Evolutionary conservation across 2,329 filamentous ascomycete genomes (phyloP).

Genomic region (Fusarium keratoplasticum): DNA sequence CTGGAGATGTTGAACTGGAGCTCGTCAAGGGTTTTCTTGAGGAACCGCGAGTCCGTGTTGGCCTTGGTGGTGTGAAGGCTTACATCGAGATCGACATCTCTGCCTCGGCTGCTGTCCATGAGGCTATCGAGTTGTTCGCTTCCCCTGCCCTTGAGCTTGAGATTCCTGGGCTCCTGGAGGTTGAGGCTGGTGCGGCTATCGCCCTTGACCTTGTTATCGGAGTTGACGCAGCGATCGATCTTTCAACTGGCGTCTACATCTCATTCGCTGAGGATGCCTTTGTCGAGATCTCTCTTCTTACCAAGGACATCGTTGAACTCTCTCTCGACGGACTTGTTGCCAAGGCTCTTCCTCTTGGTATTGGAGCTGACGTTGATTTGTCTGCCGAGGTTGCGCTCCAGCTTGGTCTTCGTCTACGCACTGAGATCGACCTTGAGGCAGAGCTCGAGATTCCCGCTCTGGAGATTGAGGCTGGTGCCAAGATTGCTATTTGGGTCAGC

Average conservation of each 20-base stretch:
- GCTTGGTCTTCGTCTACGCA: slow-evolving; percentile 63
- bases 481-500: slow-evolving; percentile 62
- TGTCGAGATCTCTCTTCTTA: slow-evolving; percentile 55
- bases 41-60: slow-evolving; percentile 56
- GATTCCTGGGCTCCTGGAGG: slow-evolving; percentile 52
- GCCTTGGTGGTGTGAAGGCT: slow-evolving; percentile 63
- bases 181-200: slow-evolving; percentile 58
- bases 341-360: slow-evolving; percentile 41
- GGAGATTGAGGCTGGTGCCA: slow-evolving; percentile 55
- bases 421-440: slow-evolving; percentile 56
- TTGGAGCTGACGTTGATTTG: slow-evolving; percentile 43
- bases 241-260: slow-evolving; percentile 60
- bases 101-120: slow-evolving; percentile 58
- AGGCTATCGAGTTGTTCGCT: slow-evolving; percentile 63
- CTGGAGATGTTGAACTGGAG: slow-evolving; percentile 59
- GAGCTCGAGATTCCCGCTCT: slow-evolving; percentile 43
- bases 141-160: slow-evolving; percentile 52
- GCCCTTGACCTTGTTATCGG: slow-evolving; percentile 64
- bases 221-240: slow-evolving; percentile 60
- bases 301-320: slow-evolving; percentile 53
- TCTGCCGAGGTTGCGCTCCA: slow-evolving; percentile 60
- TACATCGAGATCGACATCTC: slow-evolving; percentile 62
- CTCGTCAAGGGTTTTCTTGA: slow-evolving; percentile 55
- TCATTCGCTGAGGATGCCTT: slow-evolving; percentile 59
- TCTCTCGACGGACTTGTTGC: slow-evolving; percentile 53